Evolutionary conservation across 169 alveolate genomes (phyloP), one percentile per base, ranked within the genome.

Genomic region (Cardiosporidium cionae): DNA sequence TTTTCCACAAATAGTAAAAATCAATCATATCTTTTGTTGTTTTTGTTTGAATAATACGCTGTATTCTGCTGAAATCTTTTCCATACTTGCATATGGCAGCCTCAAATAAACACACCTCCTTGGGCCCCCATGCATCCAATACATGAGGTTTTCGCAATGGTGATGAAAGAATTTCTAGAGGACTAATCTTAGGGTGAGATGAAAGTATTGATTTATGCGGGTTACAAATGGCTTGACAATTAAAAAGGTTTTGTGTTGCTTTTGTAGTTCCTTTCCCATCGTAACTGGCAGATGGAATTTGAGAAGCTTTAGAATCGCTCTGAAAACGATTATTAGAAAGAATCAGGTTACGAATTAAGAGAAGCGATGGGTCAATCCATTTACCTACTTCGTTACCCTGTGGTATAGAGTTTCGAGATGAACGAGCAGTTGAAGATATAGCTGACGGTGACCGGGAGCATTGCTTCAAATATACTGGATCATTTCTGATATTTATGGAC

Each of bases 111-210:
- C 84, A 87, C 16, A 88, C 83, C 53, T 88, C 93, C 37, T 88
- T 84, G 22, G 93, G 93, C 2, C 93, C 93, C 93, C 93, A 88
- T 65, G 86, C 82, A 65, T 88, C 93, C 29, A 88, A 54, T 33
- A 84, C 83, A 34, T 87, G 83, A n/a, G 54, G 73, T 31, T 73
- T 76, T 25, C 86, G 53, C 23, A 80, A 52, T 7, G 86, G 89
- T 32, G 81, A 80, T 16, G 82, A 75, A 23, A 83, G 66, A 1
- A 83, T 33, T 22, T 81, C 84, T n/a, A 82, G 31, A 4, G 88
- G 88, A 16, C 86, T 64, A 9, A 82, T 29, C 33, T 35, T 9
- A 2, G 34, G 1, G 79, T 32, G 34, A 31, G 1, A 16, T 44
- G 16, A 16, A 16, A 16, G 16, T 16, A 44, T 44, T n/a, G 16